Base-by-base conservation (phyloP, 2,329 filamentous ascomycete species). In the Pseudocercospora vitis region DNA sequence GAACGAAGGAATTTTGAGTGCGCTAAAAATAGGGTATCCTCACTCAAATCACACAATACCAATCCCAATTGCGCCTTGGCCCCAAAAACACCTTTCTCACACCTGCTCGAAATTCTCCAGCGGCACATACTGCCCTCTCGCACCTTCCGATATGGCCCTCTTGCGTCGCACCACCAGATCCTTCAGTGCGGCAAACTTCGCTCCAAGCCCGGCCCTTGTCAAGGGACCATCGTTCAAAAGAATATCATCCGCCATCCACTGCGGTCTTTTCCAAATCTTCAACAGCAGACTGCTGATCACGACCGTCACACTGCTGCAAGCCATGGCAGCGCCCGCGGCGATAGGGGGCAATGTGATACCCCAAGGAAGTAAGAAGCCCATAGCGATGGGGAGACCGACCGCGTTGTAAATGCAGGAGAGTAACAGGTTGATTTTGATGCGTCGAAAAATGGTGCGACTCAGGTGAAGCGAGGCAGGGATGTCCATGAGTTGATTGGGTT, bases 341-440 rank as follows among this genome's bases (percentile, higher is more conserved):
- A 97, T 92, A 19, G 94, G 91, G 63, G 95, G 94, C 60, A 97
- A 78, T 65, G 91, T 86, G 56, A 88, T 82, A 26, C 92, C 94
- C 61, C 96, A 84, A 0, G 94, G 92, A 3, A 99, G 77, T 76
- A 97, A 95, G 64, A 97, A 75, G 19, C 94, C 94, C 94, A 97
- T 97, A 33, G 94, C 94, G 65, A 99, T 95, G 2, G 94, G 94
- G 11, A 99, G 79, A 1, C 94, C 94, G 56, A 97, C 75, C 45
- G 90, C 59, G 71, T 99, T 99, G 80, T 99, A 99, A 59, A 90
- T 76, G 70, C 91, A 97, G 0, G 91, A 91, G 89, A 94, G 96
- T 2, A 85, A 78, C 2, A 99, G 80, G 71, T 99, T 99, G 63
- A 95, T 73, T 77, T 95, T 95, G 78, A 99, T 99, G 61, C 94